These are phyloP conservation scores for Amaranthus tricolor DNA, from an alignment of 179 eudicot species.

Conservation along the genomic window DNA sequence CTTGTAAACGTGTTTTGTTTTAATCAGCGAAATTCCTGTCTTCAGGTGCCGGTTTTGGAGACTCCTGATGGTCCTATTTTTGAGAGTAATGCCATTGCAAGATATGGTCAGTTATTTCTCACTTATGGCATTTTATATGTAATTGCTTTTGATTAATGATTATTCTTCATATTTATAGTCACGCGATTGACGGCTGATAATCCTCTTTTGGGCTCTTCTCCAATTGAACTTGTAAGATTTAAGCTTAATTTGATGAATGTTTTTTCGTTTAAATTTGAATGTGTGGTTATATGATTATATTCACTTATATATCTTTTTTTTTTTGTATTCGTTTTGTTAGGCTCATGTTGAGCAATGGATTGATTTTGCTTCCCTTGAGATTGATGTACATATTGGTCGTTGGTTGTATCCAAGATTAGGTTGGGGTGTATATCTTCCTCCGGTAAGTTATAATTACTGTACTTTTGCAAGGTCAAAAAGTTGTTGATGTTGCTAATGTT, in stretches of 20 bases:
- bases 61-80: conserved; percentile 73
- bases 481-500: not conserved
- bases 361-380: conserved; percentile 55
- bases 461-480: not conserved
- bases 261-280: not conserved
- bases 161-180: conserved; percentile 30
- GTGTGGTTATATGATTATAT: not conserved
- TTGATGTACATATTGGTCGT: conserved; percentile 34
- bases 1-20: not conserved
- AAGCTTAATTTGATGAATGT: not conserved
- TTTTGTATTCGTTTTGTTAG: conserved; percentile 22
- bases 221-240: conserved; percentile 46
- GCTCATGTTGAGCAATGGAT: conserved; percentile 65
- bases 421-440: conserved; percentile 25
- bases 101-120: conserved; percentile 44
- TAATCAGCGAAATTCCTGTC: not conserved
- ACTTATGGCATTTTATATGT: not conserved
- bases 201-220: conserved; percentile 50
- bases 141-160: not conserved
- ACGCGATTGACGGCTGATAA: conserved; percentile 39
- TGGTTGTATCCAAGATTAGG: conserved; percentile 50
- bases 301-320: not conserved
- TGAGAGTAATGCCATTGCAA: conserved; percentile 85
- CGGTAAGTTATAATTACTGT: conserved; percentile 20
- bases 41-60: conserved; percentile 77